A percentile compares a stretch with the other conserved stretches of the same genome.
These are phyloP conservation scores for Backusella westeae DNA, from an alignment of 192 early-diverging fungal species.

Conservation along the genomic window DNA sequence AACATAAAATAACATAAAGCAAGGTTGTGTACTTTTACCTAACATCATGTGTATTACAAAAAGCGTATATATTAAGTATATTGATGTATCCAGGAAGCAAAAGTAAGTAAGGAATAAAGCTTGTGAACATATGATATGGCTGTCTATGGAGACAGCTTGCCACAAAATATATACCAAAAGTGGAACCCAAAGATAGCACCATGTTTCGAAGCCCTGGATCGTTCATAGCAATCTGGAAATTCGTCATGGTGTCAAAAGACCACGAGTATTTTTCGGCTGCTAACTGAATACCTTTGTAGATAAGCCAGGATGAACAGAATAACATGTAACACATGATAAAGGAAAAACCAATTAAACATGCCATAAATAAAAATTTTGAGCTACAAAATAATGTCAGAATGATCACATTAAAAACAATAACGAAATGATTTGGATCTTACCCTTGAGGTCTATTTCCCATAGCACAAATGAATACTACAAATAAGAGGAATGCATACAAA, in stretches of 20 bases:
- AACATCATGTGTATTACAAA: constrained; percentile 96
- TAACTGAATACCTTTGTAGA: constrained; percentile 67
- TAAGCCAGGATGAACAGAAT: constrained; percentile 46
- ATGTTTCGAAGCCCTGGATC: constrained; percentile 69
- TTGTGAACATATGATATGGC: constrained; percentile 90
- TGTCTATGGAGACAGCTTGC: constrained; percentile 78
- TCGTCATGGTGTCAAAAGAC: constrained; percentile 36
- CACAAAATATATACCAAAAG: constrained; percentile 82
- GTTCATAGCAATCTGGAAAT: constrained; percentile 41
- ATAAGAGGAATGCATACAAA: constrained; percentile 76
- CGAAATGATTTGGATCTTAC: constrained; percentile 7
- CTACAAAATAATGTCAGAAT: constrained; percentile 8
- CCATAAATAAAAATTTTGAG: constrained; percentile 36
- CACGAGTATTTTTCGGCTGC: constrained; percentile 51
- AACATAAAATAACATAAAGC: background rate
- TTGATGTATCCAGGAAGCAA: constrained; percentile 76
- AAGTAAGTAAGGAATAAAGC: constrained; percentile 80
- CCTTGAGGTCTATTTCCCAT: constrained; percentile 93
- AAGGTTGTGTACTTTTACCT: background rate
- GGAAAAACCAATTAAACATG: constrained; percentile 46
- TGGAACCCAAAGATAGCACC: constrained; percentile 73
- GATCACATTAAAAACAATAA: background rate
- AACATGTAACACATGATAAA: constrained; percentile 56
- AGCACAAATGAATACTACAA: constrained; percentile 78
- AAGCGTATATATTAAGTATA: constrained; percentile 91